These are phyloP conservation scores for Epichloe sp. DNA, from an alignment of 2,329 filamentous ascomycete species.

Conservation along the genomic window DNA sequence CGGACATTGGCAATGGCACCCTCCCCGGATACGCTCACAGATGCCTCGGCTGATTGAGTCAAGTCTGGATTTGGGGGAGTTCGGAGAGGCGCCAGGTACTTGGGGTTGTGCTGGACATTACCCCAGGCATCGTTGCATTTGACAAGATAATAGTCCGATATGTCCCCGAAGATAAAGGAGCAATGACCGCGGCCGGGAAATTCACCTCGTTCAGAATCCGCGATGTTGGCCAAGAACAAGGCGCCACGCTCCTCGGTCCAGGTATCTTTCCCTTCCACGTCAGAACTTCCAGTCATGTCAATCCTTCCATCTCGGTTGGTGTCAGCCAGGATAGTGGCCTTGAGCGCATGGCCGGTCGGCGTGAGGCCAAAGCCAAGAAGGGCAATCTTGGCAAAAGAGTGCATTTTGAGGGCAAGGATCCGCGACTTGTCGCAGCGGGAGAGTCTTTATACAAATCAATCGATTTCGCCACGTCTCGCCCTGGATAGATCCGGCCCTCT, in stretches of 20 bases:
- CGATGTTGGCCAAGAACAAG: conserved; percentile 25
- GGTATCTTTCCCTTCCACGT: conserved; percentile 11
- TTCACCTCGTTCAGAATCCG: conserved; percentile 8
- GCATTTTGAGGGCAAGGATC: background rate
- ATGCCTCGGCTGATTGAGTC: conserved; percentile 8
- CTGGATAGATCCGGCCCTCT: too few species aligned
- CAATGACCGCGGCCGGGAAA: too few species aligned
- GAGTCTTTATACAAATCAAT: too few species aligned
- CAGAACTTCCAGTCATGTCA: conserved; percentile 12
- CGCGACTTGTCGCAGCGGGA: too few species aligned
- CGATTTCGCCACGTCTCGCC: too few species aligned
- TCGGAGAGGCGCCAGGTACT: conserved; percentile 19
- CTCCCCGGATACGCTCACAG: conserved; percentile 7
- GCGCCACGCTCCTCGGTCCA: conserved; percentile 17
- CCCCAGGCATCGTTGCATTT: conserved; percentile 24
- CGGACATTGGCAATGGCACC: conserved; percentile 12
- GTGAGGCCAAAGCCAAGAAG: background rate
- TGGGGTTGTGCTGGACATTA: conserved; percentile 17
- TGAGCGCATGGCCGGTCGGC: background rate
- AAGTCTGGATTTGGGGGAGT: conserved; percentile 15
- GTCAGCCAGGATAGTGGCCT: conserved; percentile 17
- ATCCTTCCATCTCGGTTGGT: conserved; percentile 22
- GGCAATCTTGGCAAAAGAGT: background rate
- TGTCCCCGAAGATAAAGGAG: too few species aligned
- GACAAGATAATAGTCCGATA: conserved; percentile 6